Conservation (phyloP, 2,329 filamentous ascomycete genomes). For the Fusarium keratoplasticum region DNA sequence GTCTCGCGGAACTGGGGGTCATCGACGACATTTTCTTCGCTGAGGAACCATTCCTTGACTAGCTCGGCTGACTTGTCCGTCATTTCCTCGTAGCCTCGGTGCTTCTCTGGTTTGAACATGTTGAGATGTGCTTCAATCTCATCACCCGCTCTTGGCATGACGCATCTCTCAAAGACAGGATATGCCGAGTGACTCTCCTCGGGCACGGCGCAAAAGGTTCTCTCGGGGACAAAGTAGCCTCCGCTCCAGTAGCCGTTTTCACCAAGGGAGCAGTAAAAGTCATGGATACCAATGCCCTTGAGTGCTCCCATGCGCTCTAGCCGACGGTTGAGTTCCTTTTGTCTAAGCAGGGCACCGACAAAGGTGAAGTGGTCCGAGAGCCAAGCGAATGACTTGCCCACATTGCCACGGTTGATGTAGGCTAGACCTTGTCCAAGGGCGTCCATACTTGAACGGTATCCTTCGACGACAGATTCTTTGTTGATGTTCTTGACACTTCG, state of each 20-base stretch:
- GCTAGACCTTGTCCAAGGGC: constrained; percentile 65
- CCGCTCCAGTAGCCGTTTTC: constrained; percentile 74
- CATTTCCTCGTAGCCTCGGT: constrained; percentile 74
- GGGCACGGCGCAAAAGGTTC: constrained; percentile 84
- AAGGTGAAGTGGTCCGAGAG: constrained; percentile 87
- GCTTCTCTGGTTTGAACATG: constrained; percentile 72
- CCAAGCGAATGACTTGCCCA: constrained; percentile 79
- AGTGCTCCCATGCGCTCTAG: constrained; percentile 71
- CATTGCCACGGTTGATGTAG: constrained; percentile 68
- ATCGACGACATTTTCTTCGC: constrained; percentile 58
- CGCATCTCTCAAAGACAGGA: constrained; percentile 61
- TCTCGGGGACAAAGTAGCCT: constrained; percentile 70
- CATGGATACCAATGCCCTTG: constrained; percentile 75
- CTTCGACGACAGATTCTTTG: constrained; percentile 59
- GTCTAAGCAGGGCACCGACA: constrained; percentile 81
- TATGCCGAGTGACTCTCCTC: constrained; percentile 57
- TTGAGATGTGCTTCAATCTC: constrained; percentile 79
- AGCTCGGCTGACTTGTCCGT: constrained; percentile 67
- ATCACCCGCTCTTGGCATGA: constrained; percentile 74
- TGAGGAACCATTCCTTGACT: constrained; percentile 67
- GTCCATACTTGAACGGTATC: constrained; percentile 62
- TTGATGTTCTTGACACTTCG: constrained; percentile 60
- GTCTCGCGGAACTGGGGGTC: constrained; percentile 58
- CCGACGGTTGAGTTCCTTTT: constrained; percentile 76
- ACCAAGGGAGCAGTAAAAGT: constrained; percentile 82